phyloP scores from a whole-genome alignment of 352 stramenopile species.

The Discostella stelligera region DNA sequence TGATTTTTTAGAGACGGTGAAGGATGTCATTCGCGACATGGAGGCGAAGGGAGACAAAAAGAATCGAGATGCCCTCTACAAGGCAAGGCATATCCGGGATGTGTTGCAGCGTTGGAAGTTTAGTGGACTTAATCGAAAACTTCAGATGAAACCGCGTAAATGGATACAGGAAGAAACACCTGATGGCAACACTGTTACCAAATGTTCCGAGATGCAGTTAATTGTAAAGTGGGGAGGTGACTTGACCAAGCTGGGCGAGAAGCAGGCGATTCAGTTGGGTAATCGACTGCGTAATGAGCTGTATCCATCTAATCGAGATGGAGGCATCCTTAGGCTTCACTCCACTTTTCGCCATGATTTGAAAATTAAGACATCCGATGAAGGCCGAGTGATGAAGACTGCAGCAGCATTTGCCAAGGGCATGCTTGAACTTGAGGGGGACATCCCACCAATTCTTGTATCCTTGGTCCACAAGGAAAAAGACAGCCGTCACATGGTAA shows the following conservation, averaged over 20 bases:
- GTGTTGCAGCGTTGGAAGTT: constrained; percentile 93
- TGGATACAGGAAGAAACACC: constrained; percentile 74
- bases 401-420: constrained; percentile 99
- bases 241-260: constrained; percentile 95
- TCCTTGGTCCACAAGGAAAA: constrained; percentile 90
- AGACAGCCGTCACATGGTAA: constrained; percentile 89
- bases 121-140: constrained; percentile 90
- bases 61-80: constrained; percentile 88
- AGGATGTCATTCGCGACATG: constrained; percentile 69
- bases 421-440: constrained; percentile 97
- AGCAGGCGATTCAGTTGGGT: constrained; percentile 93
- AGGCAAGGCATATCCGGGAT: constrained; percentile 90
- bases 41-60: constrained; percentile 51
- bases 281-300: constrained; percentile 86
- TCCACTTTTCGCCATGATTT: constrained; percentile 99
- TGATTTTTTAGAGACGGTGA: constrained; percentile 82
- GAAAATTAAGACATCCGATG: constrained; percentile 99
- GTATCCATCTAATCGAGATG: constrained; percentile 85
- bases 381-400: constrained; percentile 99
- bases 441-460: constrained; percentile 99
- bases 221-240: constrained; percentile 99
- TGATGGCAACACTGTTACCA: constrained; percentile 41
- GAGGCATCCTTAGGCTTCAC: constrained; percentile 96
- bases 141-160: constrained; percentile 91
- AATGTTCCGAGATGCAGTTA: constrained; percentile 91